Conservation (phyloP, 257 asterid genomes). For the Fraxinus anomala region DNA sequence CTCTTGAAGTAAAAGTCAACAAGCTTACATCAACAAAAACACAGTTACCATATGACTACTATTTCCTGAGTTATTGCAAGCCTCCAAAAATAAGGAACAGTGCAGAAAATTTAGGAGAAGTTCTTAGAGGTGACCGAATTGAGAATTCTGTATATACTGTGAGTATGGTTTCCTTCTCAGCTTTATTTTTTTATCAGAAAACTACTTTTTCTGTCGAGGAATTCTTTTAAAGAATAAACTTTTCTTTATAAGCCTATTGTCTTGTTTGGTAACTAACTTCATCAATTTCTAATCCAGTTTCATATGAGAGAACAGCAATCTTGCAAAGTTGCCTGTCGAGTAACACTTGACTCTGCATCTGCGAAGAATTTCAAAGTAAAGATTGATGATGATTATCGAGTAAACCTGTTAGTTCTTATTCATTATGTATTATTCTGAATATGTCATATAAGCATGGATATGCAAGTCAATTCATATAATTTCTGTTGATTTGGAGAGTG, state of each 20-base stretch:
- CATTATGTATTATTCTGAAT: background rate
- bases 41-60: conserved; percentile 56
- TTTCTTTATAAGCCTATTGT: background rate
- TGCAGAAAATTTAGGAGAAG: conserved; percentile 60
- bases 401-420: conserved; percentile 44
- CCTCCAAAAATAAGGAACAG: conserved; percentile 42
- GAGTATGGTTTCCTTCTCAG: conserved; percentile 22
- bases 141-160: conserved; percentile 58
- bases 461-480: background rate
- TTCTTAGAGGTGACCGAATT: conserved; percentile 54
- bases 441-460: background rate
- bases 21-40: conserved; percentile 57
- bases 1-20: conserved; percentile 58
- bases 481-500: conserved; percentile 3
- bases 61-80: conserved; percentile 47
- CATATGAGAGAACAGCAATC: conserved; percentile 44
- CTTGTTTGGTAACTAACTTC: background rate
- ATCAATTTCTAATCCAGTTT: conserved; percentile 37
- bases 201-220: background rate
- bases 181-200: background rate
- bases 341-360: conserved; percentile 37
- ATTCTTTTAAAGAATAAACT: background rate
- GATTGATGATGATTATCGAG: conserved; percentile 52
- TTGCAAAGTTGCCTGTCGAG: conserved; percentile 50
- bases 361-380: conserved; percentile 42